Base-by-base conservation (phyloP, 768 basidiomycete genomes). In the Boletus tomentosulus region DNA sequence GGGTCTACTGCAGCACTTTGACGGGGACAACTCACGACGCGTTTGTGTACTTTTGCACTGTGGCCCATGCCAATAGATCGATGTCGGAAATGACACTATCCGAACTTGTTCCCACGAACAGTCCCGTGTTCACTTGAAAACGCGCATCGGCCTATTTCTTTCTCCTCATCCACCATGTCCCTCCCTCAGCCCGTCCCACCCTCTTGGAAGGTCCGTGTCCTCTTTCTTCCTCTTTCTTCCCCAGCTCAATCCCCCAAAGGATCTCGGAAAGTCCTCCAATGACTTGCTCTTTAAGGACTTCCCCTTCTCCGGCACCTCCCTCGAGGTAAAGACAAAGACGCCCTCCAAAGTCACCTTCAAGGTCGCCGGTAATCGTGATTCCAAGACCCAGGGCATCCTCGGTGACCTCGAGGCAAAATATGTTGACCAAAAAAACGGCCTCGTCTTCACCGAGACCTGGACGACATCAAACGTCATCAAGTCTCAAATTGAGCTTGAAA, bases 371-470 rank as follows among this genome's bases (percentile, higher is more conserved):
- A 76, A 63, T 66, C 90, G 87, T 55, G 87, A 92, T 76, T 73
- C 83, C 70, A 86, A 89, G 78, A 76, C 85, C 46, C 73, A 70
- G 59, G 73, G 74, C 71, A 98, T 98, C 77, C 62, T 70, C 37
- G 96, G 90, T 61, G 96, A 98, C 73, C 79, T 98, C 65, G 97
- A 99, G 84, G 88, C 86, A 73, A 99, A 98, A 77, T 95, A 88
- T 80, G 70, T 79, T 64, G 87, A 98, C 81, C 82, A 82, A 78
- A 85, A 86, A 75, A 92, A 96, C 73, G 97, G 97, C 59, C 79
- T 98, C 66, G 86, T 86, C 70, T 78, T 97, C 81, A 98, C 97
- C 63, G 82, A 96, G 77, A 82, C 89, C 53, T 99, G 97, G 97
- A 93, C 92, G 51, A 98, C 96, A 66, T 64, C 83, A 70, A 99